Percentiles rank a stretch among this genome's conserved stretches.
Conservation (phyloP, 2,329 filamentous ascomycete species). For the Pseudopyrenochaeta lycopersici region DNA sequence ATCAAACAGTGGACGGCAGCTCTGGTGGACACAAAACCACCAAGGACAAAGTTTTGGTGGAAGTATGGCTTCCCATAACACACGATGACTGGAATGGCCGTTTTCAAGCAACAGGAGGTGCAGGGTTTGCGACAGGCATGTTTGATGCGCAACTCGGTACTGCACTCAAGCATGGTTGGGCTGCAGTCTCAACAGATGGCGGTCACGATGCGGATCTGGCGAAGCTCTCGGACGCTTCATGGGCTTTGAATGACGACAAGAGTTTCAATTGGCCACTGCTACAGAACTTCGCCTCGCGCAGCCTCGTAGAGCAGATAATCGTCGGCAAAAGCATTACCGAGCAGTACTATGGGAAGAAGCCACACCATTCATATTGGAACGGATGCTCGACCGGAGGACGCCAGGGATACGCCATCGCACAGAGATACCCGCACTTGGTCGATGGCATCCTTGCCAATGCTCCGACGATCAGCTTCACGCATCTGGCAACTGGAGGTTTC, state of each 20-base stretch:
- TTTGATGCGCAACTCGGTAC: slow-evolving; percentile 31
- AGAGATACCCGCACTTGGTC: slow-evolving; percentile 40
- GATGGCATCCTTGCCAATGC: slow-evolving; percentile 48
- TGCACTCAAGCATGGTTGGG: slow-evolving; percentile 41
- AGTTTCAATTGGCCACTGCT: slow-evolving; percentile 42
- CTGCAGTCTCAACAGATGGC: slow-evolving; percentile 44
- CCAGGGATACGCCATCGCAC: slow-evolving; percentile 46
- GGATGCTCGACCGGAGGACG: slow-evolving; percentile 48
- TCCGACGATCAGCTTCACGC: slow-evolving; percentile 37
- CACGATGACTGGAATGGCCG: slow-evolving; percentile 42
- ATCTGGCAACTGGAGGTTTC: slow-evolving; percentile 27
- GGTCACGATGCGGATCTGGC: slow-evolving; percentile 28
- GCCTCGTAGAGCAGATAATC: slow-evolving; percentile 47
- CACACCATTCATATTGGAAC: slow-evolving; percentile 46
- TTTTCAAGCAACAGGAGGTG: slow-evolving; percentile 44
- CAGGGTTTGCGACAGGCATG: slow-evolving; percentile 39
- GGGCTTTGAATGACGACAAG: slow-evolving; percentile 31
- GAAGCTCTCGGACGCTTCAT: slow-evolving; percentile 20
- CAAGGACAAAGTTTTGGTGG: slow-evolving; percentile 34
- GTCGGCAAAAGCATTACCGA: slow-evolving; percentile 46
- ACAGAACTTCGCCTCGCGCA: slow-evolving; percentile 49
- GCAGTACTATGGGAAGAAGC: slow-evolving; percentile 44
- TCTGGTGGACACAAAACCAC: background rate
- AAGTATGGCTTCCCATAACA: slow-evolving; percentile 41
- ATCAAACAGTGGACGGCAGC: slow-evolving; percentile 7